These are phyloP conservation scores for Penicillium sp. DNA, from an alignment of 2,329 filamentous ascomycete species.

Conservation along the genomic window DNA sequence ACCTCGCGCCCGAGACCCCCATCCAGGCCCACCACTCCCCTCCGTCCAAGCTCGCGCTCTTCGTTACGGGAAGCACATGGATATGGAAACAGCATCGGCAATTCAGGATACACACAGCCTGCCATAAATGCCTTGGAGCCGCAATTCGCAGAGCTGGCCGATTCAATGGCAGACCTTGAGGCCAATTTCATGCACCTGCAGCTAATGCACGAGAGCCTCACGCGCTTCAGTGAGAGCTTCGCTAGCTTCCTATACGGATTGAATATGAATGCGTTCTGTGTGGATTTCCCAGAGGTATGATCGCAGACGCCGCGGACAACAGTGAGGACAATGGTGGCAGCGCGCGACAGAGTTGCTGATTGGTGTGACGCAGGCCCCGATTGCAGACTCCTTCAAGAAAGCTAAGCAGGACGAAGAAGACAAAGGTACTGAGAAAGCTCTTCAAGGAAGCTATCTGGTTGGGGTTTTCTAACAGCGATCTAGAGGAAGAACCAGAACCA, in stretches of 20 bases:
- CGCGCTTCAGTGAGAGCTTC: slow-evolving; percentile 93
- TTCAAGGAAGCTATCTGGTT: background rate
- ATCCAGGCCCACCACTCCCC: slow-evolving; percentile 84
- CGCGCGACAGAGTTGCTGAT: background rate
- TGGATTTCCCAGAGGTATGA: slow-evolving; percentile 87
- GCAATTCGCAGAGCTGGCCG: slow-evolving; percentile 87
- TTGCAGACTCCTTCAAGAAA: slow-evolving; percentile 76
- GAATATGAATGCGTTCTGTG: slow-evolving; percentile 99
- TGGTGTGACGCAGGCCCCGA: slow-evolving; percentile 62
- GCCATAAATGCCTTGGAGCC: slow-evolving; percentile 77
- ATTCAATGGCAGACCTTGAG: slow-evolving; percentile 92
- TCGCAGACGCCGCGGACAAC: background rate
- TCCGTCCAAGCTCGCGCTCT: slow-evolving; percentile 84
- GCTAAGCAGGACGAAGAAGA: slow-evolving; percentile 58
- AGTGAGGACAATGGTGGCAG: background rate
- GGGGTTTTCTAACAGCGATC: slow-evolving; percentile 12
- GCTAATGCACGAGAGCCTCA: slow-evolving; percentile 90
- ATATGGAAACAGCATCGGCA: slow-evolving; percentile 41
- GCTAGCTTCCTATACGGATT: slow-evolving; percentile 91
- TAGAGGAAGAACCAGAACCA: slow-evolving; percentile 36
- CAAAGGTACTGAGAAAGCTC: slow-evolving; percentile 36
- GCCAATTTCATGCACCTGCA: slow-evolving; percentile 97
- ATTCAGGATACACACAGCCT: slow-evolving; percentile 53
- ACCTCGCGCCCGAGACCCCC: slow-evolving; percentile 61
- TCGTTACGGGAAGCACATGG: slow-evolving; percentile 78